These are phyloP conservation scores for Boletus vinaceobasis DNA, from an alignment of 768 basidiomycete species.

Conservation along the genomic window DNA sequence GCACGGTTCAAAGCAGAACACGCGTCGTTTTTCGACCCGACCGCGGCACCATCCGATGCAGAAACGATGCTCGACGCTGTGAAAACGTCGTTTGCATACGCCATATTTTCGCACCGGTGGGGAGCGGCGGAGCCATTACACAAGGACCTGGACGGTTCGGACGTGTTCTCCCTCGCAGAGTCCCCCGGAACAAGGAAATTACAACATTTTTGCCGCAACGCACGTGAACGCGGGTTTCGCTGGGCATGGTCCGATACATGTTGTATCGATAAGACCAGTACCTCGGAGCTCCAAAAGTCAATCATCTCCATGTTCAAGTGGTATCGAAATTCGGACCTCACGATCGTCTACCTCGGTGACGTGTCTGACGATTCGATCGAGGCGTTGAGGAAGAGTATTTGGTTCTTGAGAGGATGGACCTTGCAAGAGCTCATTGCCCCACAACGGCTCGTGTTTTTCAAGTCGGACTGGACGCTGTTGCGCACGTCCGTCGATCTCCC, in stretches of 20 bases:
- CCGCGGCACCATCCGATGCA: background rate
- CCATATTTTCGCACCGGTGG: slow-evolving; percentile 28
- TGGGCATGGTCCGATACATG: slow-evolving; percentile 31
- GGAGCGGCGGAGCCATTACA: slow-evolving; percentile 12
- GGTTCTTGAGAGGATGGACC: slow-evolving; percentile 29
- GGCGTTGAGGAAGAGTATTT: slow-evolving; percentile 15
- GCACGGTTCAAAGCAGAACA: slow-evolving; percentile 14
- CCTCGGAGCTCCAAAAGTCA: slow-evolving; percentile 27
- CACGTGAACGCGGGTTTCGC: slow-evolving; percentile 17
- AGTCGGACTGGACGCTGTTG: slow-evolving; percentile 20
- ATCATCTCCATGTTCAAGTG: slow-evolving; percentile 31
- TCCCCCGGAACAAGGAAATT: slow-evolving; percentile 13
- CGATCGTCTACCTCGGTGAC: slow-evolving; percentile 24
- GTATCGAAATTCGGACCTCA: slow-evolving; percentile 26
- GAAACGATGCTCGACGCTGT: slow-evolving; percentile 8
- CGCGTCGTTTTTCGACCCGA: slow-evolving; percentile 9
- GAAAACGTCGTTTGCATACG: slow-evolving; percentile 15
- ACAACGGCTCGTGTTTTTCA: slow-evolving; percentile 19
- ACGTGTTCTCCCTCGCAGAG: slow-evolving; percentile 15
- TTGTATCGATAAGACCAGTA: slow-evolving; percentile 29
- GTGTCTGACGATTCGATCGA: slow-evolving; percentile 11
- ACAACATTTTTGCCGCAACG: slow-evolving; percentile 17
- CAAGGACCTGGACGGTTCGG: slow-evolving; percentile 14
- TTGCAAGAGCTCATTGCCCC: slow-evolving; percentile 30
- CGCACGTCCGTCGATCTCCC: slow-evolving; percentile 13